phyloP scores from a whole-genome alignment of 2,329 filamentous ascomycete genomes.

The Fusarium napiforme region DNA sequence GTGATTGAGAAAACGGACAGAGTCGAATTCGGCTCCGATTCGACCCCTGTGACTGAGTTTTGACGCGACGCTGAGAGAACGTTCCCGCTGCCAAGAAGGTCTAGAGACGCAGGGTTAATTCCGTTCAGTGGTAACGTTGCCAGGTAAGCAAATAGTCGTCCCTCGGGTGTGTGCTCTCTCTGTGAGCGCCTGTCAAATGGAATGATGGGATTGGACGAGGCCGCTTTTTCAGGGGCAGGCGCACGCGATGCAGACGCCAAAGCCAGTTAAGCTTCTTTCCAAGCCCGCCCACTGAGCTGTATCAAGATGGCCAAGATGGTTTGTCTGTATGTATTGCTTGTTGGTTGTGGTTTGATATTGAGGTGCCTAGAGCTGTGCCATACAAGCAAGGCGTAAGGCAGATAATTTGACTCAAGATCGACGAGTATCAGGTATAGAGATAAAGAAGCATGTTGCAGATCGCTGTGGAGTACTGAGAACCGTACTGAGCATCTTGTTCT shows the following conservation, averaged over 20 bases:
- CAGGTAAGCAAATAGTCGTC: constrained; percentile 14
- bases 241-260: constrained; percentile 40
- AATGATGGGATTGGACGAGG: constrained; percentile 29
- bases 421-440: constrained; percentile 10
- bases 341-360: background rate
- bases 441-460: constrained; percentile 28
- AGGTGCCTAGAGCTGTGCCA: background rate
- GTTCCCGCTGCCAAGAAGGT: constrained; percentile 36
- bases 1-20: constrained; percentile 20
- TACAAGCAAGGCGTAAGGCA: constrained; percentile 5
- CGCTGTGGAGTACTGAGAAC: constrained; percentile 18
- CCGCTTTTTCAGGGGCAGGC: constrained; percentile 40
- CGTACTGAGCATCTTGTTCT: constrained; percentile 9
- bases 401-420: constrained; percentile 14
- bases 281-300: constrained; percentile 4
- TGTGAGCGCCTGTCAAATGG: constrained; percentile 31
- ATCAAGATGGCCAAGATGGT: constrained; percentile 4
- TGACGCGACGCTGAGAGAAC: constrained; percentile 14
- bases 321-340: background rate
- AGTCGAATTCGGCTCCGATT: constrained; percentile 23
- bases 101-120: constrained; percentile 30
- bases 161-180: constrained; percentile 25
- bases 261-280: constrained; percentile 45
- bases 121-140: constrained; percentile 29
- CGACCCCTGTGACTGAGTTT: constrained; percentile 17